Conservation (phyloP, 106 monocot genomes). For the Dendrobium officinale region DNA sequence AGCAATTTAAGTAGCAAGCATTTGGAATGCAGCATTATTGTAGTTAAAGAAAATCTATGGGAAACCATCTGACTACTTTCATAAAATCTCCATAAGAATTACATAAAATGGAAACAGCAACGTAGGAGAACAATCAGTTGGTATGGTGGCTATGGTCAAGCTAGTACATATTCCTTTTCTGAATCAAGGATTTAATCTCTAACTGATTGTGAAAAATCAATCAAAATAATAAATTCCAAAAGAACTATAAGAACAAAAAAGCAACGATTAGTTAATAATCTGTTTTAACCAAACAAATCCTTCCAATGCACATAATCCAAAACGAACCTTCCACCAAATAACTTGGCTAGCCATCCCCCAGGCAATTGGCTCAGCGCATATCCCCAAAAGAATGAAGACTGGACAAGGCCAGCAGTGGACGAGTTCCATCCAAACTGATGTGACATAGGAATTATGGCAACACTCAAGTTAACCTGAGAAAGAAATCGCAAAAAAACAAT, state of each 20-base stretch:
- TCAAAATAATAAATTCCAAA: too few species aligned
- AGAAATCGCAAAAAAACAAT: neutral
- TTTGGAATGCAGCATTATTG: too few species aligned
- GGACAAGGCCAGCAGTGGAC: slow-evolving; percentile 84
- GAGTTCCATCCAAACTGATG: slow-evolving; percentile 98
- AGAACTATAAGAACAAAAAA: neutral
- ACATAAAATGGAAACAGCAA: too few species aligned
- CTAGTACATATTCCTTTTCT: too few species aligned
- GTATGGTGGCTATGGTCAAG: too few species aligned
- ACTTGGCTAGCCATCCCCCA: slow-evolving; percentile 90
- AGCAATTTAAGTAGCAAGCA: too few species aligned
- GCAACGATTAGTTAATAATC: neutral
- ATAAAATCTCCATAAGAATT: too few species aligned
- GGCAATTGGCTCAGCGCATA: slow-evolving; percentile 95
- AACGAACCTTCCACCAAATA: slow-evolving; percentile 95
- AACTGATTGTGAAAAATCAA: too few species aligned
- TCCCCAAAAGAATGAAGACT: slow-evolving; percentile 99
- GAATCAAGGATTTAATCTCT: too few species aligned
- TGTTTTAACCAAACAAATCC: neutral
- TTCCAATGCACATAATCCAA: neutral
- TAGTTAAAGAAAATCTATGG: too few species aligned
- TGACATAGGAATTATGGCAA: slow-evolving; percentile 99
- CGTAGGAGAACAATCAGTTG: too few species aligned
- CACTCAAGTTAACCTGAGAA: slow-evolving; percentile 73
- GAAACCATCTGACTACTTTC: too few species aligned